Base-by-base conservation (phyloP, 164 flowering plant species). In the Chloranthus sessilifolius region DNA sequence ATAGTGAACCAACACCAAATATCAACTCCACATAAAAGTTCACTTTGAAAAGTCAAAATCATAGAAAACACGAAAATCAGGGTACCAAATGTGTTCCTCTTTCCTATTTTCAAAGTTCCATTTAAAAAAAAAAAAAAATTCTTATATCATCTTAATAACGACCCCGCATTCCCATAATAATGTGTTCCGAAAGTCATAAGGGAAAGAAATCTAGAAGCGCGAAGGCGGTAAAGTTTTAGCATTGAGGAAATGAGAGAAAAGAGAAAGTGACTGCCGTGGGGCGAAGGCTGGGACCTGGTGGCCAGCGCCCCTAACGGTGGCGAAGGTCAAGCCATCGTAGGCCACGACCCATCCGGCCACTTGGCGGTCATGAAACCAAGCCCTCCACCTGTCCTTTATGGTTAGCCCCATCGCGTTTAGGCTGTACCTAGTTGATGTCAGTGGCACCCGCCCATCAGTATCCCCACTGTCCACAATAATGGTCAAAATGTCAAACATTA, bases 231-330 rank as follows among this genome's bases (percentile, higher is more conserved):
- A 59, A 20, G 61, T 10, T 8, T 42, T 14, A 43, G 44, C 48
- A 5, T 64, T 43, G 26, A 78, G 75, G 55, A 78, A 78, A 52
- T 70, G 74, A 3, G 70, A 23, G 65, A 78, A 43, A 45, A 78
- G 72, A 17, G 72, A 53, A 51, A 75, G 78, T 7, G 83, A 58
- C 50, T 65, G 74, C 0, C 29, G 35, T 2, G 80, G 78, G 0
- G 68, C 69, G 38, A 70, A 66, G 28, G 55, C 30, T 2, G 80
- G 83, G 41, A 75, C 83, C 45, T 68, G 74, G 49, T 75, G 80
- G 41, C 77, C 80, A 2, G 80, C 80, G 3, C 74, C 80, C 8
- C 74, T 69, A 17, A 78, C 64, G 0, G 83, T 78, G 4, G 66
- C 83, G 0, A 78, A 52, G 0, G 65, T 66, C 14, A 78, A 65